These are phyloP conservation scores for Euphrasia arctica DNA, from an alignment of 305 asterid genomes.

Conservation along the genomic window DNA sequence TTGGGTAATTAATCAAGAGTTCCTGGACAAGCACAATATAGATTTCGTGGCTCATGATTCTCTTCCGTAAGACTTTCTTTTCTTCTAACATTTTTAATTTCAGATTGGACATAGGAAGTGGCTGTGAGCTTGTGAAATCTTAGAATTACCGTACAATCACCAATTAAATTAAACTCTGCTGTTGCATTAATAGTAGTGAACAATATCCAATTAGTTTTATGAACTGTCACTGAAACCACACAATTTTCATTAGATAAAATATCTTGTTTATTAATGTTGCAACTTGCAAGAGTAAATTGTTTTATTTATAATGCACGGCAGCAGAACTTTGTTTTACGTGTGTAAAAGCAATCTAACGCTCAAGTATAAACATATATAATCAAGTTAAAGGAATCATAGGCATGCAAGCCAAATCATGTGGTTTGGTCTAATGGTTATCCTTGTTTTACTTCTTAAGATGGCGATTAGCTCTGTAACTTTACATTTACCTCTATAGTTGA, in stretches of 20 bases:
- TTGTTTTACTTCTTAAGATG: neutral
- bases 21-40: constrained; percentile 78
- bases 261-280: neutral
- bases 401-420: neutral
- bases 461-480: neutral
- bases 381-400: neutral
- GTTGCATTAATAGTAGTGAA: neutral
- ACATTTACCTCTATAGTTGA: constrained; percentile 16
- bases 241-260: neutral
- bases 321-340: neutral
- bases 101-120: constrained; percentile 4
- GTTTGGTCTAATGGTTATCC: neutral
- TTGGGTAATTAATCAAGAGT: constrained; percentile 89
- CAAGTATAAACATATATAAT: neutral
- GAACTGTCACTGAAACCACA: neutral
- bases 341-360: constrained; percentile 1
- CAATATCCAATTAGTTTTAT: neutral
- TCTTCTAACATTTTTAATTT: constrained; percentile 23
- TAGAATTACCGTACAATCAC: neutral
- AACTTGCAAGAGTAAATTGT: neutral
- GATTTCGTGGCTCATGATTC: constrained; percentile 95
- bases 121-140: neutral
- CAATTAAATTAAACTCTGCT: neutral
- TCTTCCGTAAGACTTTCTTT: constrained; percentile 75
- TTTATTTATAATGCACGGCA: neutral